phyloP scores from a whole-genome alignment of 768 basidiomycete genomes.

The Pleurotus citrinopileatus region DNA sequence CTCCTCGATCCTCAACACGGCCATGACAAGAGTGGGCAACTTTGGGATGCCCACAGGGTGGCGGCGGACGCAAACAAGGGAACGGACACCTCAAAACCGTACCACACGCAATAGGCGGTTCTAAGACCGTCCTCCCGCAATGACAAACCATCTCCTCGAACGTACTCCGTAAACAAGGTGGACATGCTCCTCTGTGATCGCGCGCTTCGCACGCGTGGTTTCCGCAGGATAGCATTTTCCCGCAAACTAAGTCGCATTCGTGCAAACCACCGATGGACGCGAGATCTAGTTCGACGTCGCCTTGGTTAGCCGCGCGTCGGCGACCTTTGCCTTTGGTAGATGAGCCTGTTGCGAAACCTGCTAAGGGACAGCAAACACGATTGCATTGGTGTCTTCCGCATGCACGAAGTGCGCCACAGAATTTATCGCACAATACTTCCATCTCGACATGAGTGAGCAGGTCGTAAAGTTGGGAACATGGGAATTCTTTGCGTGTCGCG shows the following conservation, averaged over 20 bases:
- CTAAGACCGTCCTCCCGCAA: constrained; percentile 83
- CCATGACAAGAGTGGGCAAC: constrained; percentile 84
- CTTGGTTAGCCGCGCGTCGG: constrained; percentile 35
- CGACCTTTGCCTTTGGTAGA: constrained; percentile 62
- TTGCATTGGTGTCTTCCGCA: constrained; percentile 89
- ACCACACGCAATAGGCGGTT: constrained; percentile 89
- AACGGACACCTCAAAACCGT: constrained; percentile 74
- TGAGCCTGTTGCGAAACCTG: constrained; percentile 45
- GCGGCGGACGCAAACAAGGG: constrained; percentile 70
- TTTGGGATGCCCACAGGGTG: constrained; percentile 80
- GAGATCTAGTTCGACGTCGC: constrained; percentile 49
- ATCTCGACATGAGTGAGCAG: constrained; percentile 28
- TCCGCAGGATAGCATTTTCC: constrained; percentile 69
- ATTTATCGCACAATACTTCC: constrained; percentile 77
- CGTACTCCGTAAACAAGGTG: constrained; percentile 79
- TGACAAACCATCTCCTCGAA: constrained; percentile 91
- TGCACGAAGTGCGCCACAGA: constrained; percentile 72
- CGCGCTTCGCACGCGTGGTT: constrained; percentile 74
- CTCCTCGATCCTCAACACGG: not conserved
- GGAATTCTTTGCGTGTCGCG: constrained; percentile 48
- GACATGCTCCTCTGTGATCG: constrained; percentile 85
- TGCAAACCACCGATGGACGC: constrained; percentile 58
- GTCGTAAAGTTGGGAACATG: constrained; percentile 49
- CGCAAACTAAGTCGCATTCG: constrained; percentile 81
- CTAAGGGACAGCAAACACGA: constrained; percentile 86